Evolutionary conservation across 1,139 yeast genomes (phyloP).

Genomic region (Yamadazyma sp.): DNA sequence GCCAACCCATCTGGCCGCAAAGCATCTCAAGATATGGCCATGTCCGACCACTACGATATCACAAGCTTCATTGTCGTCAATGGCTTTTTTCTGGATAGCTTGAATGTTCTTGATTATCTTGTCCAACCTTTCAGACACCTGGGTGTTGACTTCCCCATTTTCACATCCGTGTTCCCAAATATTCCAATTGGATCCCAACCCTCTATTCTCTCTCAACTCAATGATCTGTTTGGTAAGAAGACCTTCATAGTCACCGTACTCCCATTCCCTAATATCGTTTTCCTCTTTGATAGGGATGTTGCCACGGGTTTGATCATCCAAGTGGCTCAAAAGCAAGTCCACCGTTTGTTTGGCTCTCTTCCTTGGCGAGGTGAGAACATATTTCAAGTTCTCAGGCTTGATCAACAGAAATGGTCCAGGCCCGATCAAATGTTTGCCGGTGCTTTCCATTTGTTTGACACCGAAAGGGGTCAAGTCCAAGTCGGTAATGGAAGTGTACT

Average conservation of each 20-base stretch:
- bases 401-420: slow-evolving; percentile 51
- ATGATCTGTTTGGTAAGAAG: slow-evolving; percentile 65
- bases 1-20: slow-evolving; percentile 85
- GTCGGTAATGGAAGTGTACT: slow-evolving; percentile 85
- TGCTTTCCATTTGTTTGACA: slow-evolving; percentile 66
- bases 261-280: slow-evolving; percentile 87
- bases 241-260: slow-evolving; percentile 95
- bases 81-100: slow-evolving; percentile 59
- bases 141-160: slow-evolving; percentile 69
- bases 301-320: slow-evolving; percentile 49
- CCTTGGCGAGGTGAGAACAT: slow-evolving; percentile 78
- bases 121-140: slow-evolving; percentile 73
- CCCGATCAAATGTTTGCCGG: slow-evolving; percentile 73
- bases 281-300: slow-evolving; percentile 52
- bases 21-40: slow-evolving; percentile 88
- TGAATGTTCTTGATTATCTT: slow-evolving; percentile 62
- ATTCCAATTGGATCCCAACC: slow-evolving; percentile 64
- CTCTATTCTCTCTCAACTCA: slow-evolving; percentile 57
- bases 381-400: slow-evolving; percentile 60
- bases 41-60: slow-evolving; percentile 87
- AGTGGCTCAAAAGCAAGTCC: slow-evolving; percentile 49
- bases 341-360: slow-evolving; percentile 74
- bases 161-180: slow-evolving; percentile 96
- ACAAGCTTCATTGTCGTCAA: slow-evolving; percentile 53
- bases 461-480: slow-evolving; percentile 77